A percentile compares a stretch with the other conserved stretches of the same genome.
phyloP scores from a whole-genome alignment of 352 stramenopile species.

The Aphanomyces euteiches region DNA sequence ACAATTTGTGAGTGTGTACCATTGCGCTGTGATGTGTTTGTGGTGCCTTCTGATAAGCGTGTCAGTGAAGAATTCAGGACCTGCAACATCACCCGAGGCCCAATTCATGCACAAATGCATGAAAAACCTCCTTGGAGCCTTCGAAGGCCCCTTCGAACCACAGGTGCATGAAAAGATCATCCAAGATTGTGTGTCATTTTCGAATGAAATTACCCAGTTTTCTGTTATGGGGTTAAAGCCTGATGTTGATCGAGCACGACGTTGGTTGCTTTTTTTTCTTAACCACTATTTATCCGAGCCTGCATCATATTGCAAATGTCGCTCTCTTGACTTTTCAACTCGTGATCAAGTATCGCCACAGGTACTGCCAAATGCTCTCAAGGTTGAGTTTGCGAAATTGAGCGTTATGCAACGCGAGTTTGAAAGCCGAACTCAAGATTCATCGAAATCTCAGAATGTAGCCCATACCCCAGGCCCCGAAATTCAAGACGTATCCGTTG shows the following conservation, averaged over 20 bases:
- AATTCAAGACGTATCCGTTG: too few relatives aligned
- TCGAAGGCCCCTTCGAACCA: not conserved
- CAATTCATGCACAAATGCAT: constrained; percentile 1
- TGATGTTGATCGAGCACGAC: not conserved
- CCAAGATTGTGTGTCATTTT: constrained; percentile 1
- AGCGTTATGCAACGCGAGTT: too few relatives aligned
- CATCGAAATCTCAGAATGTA: too few relatives aligned
- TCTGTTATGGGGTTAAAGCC: not conserved
- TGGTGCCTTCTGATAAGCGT: not conserved
- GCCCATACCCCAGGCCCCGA: too few relatives aligned
- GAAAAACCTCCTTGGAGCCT: not conserved
- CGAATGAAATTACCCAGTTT: not conserved
- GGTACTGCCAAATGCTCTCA: too few relatives aligned
- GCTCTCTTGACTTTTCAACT: too few relatives aligned
- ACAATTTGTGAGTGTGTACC: not conserved
- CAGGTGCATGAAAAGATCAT: not conserved
- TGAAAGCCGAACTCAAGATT: too few relatives aligned
- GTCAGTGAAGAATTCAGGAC: not conserved
- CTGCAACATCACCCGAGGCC: not conserved
- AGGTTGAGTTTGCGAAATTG: too few relatives aligned
- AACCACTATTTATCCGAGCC: not conserved
- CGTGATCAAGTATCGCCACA: too few relatives aligned
- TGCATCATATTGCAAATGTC: not conserved
- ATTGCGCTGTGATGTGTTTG: not conserved
- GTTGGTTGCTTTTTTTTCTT: not conserved